Conservation (phyloP, 768 basidiomycete genomes). For the Hygrocybe coccinea region DNA sequence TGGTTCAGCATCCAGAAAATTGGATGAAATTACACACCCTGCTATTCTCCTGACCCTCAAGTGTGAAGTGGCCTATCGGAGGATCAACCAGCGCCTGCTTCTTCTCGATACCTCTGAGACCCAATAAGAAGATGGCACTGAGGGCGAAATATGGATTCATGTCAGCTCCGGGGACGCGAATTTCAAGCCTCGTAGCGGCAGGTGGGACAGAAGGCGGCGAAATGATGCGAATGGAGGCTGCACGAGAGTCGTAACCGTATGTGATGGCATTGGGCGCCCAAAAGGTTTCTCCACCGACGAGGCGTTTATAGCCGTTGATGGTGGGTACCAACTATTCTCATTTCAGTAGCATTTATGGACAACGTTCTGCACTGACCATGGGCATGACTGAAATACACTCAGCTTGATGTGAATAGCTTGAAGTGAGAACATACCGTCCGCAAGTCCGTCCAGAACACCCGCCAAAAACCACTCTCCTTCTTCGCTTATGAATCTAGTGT, state of each 20-base stretch:
- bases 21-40: conserved; percentile 36
- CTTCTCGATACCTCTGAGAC: conserved; percentile 82
- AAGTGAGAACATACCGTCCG: conserved; percentile 59
- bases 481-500: conserved; percentile 80
- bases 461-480: conserved; percentile 92
- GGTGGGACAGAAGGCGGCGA: conserved; percentile 83
- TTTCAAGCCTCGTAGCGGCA: conserved; percentile 82
- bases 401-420: not conserved
- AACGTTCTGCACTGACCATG: conserved; percentile 45
- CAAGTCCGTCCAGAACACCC: conserved; percentile 82
- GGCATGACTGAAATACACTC: conserved; percentile 59
- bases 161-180: conserved; percentile 94
- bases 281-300: conserved; percentile 88
- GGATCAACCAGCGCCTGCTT: conserved; percentile 61
- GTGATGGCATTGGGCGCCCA: conserved; percentile 93
- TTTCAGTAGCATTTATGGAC: not conserved
- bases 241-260: conserved; percentile 94
- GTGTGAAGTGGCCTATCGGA: conserved; percentile 58
- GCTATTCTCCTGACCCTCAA: conserved; percentile 53
- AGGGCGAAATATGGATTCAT: conserved; percentile 92
- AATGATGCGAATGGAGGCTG: conserved; percentile 87
- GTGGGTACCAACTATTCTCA: conserved; percentile 73
- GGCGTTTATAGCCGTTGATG: conserved; percentile 95
- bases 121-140: conserved; percentile 81
- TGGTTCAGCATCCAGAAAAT: conserved; percentile 1